These are phyloP conservation scores for Hyphodiscus hymeniophilus DNA, from an alignment of 495 filamentous ascomycete species.

Conservation along the genomic window DNA sequence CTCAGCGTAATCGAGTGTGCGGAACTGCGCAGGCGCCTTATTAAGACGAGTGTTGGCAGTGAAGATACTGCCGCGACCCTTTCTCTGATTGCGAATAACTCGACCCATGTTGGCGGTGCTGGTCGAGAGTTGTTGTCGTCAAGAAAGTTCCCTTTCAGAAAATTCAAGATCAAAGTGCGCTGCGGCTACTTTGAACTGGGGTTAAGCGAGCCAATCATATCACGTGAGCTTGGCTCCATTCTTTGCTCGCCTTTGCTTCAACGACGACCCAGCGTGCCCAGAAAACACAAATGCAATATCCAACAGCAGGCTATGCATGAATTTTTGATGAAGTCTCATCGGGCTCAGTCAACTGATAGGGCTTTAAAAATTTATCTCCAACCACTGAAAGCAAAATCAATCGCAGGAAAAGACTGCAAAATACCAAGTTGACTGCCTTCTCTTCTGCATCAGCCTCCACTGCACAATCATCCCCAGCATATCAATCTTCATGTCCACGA, in stretches of 20 bases:
- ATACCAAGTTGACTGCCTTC: neutral
- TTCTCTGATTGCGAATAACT: slow-evolving; percentile 95
- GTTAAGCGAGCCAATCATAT: too few species aligned
- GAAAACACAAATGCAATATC: too few species aligned
- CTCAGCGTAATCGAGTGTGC: slow-evolving; percentile 90
- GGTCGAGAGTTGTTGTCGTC: slow-evolving; percentile 2
- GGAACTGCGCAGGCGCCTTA: slow-evolving; percentile 83
- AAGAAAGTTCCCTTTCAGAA: neutral
- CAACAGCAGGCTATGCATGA: too few species aligned
- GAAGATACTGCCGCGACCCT: slow-evolving; percentile 98
- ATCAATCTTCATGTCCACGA: too few species aligned
- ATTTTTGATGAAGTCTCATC: too few species aligned
- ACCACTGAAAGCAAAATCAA: too few species aligned
- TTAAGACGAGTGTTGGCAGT: slow-evolving; percentile 84
- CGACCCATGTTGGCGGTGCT: slow-evolving; percentile 49
- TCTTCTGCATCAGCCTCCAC: neutral
- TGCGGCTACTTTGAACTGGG: neutral
- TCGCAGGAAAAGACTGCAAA: neutral
- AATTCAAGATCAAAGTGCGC: neutral
- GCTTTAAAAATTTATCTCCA: too few species aligned
- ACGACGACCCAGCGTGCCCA: too few species aligned
- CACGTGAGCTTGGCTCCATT: too few species aligned
- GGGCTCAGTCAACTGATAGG: too few species aligned
- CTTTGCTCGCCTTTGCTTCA: too few species aligned
- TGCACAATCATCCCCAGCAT: too few species aligned